Base-by-base conservation (phyloP, 805 yeast species). In the Candida parachauliodes region DNA sequence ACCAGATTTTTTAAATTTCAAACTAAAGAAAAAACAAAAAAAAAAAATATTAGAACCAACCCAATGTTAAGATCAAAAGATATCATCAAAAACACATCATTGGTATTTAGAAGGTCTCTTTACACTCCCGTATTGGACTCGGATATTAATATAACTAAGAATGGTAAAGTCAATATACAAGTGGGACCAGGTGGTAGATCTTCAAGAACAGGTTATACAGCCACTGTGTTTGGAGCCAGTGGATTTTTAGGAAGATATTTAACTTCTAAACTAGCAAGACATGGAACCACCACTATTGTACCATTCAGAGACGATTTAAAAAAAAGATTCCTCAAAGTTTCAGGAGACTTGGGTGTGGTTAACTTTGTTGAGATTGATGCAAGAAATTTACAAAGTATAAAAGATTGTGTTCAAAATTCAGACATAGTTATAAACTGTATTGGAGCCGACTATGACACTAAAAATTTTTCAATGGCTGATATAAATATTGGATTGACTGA, bases 321-420 rank as follows among this genome's bases (percentile, higher is more conserved):
- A 54, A 81, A 74, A 61, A 74, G 95, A 52, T 85, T 83, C 54
- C 70, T 87, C 50, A 87, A 85, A 65, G 85, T 83, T 39, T 72
- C 81, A 33, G 95, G 95, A 32, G 95, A 87, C 60, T 74, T 86
- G 47, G 95, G 95, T 22, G 95, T 87, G 30, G 88, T 87, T 21
- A 83, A 83, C 63, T 81, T 79, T 59, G 77, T 84, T 46, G 95
- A 87, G 61, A 77, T 84, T 52, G 95, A 87, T 59, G 67, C 87
- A 46, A 73, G 95, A 60, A 87, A 87, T 66, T 48, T 83, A 51
- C 66, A 80, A 52, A 77, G 88, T 10, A 80, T 87, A 45, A 84
- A 83, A 57, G 85, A 83, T 47, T 68, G 86, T 8, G 87, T 87
- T 29, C 79, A 81, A 48, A 79, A 83, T 61, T 79, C 91, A 3